phyloP scores from a whole-genome alignment of 345 rosid species.

The Eucalyptus globulus region DNA sequence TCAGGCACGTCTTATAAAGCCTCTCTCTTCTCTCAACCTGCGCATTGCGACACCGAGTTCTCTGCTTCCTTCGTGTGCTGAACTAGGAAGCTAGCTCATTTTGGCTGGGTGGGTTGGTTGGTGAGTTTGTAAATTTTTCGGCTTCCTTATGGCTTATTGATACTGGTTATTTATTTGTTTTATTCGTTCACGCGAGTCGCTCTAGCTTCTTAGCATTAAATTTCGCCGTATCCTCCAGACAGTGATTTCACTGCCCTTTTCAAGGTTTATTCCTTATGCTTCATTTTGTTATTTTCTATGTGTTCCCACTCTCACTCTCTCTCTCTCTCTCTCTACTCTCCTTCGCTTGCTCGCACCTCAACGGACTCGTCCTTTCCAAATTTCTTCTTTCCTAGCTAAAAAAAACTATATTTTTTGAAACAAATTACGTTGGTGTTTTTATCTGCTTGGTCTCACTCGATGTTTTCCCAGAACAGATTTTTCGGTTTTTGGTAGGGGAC shows the following conservation, averaged over 20 bases:
- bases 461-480: not conserved
- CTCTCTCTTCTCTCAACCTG: not conserved
- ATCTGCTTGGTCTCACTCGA: conserved; percentile 37
- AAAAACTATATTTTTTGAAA: not conserved
- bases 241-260: conserved; percentile 83
- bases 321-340: not conserved
- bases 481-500: conserved; percentile 33
- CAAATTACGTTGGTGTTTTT: conserved; percentile 6
- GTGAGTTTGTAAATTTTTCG: not conserved
- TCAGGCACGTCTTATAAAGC: not conserved
- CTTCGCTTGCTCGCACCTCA: not conserved
- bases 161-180: not conserved
- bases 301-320: conserved; percentile 18
- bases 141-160: not conserved
- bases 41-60: not conserved
- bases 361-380: not conserved
- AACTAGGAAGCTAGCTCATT: not conserved
- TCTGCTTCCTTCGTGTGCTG: not conserved
- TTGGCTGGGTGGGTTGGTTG: not conserved
- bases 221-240: conserved; percentile 25
- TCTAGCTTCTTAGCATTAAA: not conserved
- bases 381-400: not conserved
- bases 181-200: conserved; percentile 14
- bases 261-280: conserved; percentile 88
- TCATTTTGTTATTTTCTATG: conserved; percentile 35